phyloP scores from a whole-genome alignment of 2,329 filamentous ascomycete genomes.

The Aquanectria penicillioides region DNA sequence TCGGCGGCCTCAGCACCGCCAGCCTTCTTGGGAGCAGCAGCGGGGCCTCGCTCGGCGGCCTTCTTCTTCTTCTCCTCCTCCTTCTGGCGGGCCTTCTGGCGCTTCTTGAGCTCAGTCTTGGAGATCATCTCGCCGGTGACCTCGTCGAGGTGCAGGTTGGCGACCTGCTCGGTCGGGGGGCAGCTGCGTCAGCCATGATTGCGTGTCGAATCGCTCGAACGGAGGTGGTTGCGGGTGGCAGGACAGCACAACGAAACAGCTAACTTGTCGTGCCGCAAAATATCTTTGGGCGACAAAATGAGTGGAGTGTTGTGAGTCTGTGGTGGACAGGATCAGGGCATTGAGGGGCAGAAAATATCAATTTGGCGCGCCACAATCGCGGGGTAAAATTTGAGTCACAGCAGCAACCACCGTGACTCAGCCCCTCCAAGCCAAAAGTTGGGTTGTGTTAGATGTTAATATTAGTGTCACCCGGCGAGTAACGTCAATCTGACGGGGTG shows the following conservation, averaged over 20 bases:
- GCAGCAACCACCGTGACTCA: conserved; percentile 26
- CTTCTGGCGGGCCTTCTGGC: conserved; percentile 88
- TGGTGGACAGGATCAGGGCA: conserved; percentile 43
- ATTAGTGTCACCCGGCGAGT: not conserved
- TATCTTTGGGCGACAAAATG: conserved; percentile 31
- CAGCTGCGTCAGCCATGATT: conserved; percentile 47
- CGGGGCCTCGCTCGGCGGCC: conserved; percentile 75
- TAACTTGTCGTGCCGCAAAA: no score
- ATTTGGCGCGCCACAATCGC: conserved; percentile 42
- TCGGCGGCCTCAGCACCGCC: conserved; percentile 69
- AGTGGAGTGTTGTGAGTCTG: conserved; percentile 39
- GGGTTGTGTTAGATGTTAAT: not conserved
- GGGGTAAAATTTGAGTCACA: conserved; percentile 42
- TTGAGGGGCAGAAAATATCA: conserved; percentile 43
- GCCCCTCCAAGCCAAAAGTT: conserved; percentile 23
- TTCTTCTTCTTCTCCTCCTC: conserved; percentile 91
- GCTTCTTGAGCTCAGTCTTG: conserved; percentile 93
- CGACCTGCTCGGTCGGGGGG: conserved; percentile 61
- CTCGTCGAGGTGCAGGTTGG: conserved; percentile 87
- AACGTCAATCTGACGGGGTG: not conserved
- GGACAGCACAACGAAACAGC: conserved; percentile 24
- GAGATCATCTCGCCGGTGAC: conserved; percentile 89
- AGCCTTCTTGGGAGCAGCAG: conserved; percentile 65
- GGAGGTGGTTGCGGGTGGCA: not conserved
- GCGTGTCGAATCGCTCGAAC: conserved; percentile 29